These are phyloP conservation scores for Syzygium jambos DNA, from an alignment of 345 rosid species.

Conservation along the genomic window DNA sequence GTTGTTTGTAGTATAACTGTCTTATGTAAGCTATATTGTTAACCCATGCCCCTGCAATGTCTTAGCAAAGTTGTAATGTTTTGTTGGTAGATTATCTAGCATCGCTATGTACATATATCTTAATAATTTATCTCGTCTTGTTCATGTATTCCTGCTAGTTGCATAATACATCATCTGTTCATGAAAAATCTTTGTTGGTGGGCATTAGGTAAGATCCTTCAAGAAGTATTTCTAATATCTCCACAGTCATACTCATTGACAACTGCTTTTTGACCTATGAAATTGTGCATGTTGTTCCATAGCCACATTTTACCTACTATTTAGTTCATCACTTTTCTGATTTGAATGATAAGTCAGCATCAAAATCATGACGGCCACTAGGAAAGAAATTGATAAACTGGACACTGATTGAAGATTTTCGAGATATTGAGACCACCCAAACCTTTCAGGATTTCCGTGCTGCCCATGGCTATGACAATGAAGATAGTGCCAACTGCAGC, in stretches of 20 bases:
- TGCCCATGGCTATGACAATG: constrained; percentile 8
- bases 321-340: not conserved
- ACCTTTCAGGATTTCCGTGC: constrained; percentile 37
- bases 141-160: not conserved
- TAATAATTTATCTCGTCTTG: not conserved
- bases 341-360: not conserved
- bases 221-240: not conserved
- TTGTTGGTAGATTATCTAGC: not conserved
- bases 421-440: not conserved
- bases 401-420: not conserved
- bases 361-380: not conserved
- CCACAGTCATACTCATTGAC: not conserved
- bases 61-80: not conserved
- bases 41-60: not conserved
- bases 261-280: not conserved
- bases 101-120: not conserved
- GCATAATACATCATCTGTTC: not conserved
- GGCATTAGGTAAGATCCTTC: not conserved
- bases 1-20: not conserved
- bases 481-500: constrained; percentile 8
- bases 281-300: not conserved
- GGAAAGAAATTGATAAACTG: not conserved
- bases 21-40: not conserved
- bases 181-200: not conserved
- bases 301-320: not conserved